phyloP scores from a whole-genome alignment of 805 yeast species.

The Sugiyamaella qingdaonensis region DNA sequence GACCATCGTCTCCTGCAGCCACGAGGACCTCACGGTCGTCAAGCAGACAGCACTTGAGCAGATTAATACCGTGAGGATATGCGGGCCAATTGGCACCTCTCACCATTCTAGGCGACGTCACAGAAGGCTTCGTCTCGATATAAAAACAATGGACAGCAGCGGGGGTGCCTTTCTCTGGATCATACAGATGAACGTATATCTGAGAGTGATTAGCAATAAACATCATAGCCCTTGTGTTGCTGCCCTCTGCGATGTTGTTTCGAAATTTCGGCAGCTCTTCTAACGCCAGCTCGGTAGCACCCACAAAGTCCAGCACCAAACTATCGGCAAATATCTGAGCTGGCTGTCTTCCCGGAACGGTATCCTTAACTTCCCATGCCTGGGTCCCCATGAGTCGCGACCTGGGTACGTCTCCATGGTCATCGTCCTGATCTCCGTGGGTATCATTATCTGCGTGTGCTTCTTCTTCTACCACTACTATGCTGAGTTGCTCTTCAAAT shows the following conservation, averaged over 20 bases:
- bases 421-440: neutral
- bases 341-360: conserved; percentile 9
- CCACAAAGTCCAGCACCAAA: conserved; percentile 5
- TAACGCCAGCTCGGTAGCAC: conserved; percentile 2
- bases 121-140: conserved; percentile 42
- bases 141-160: conserved; percentile 20
- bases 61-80: conserved; percentile 56
- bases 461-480: neutral
- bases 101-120: conserved; percentile 41
- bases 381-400: neutral
- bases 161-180: conserved; percentile 17
- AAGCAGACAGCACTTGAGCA: conserved; percentile 33
- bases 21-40: conserved; percentile 42
- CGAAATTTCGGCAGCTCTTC: conserved; percentile 10
- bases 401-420: neutral
- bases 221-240: conserved; percentile 7
- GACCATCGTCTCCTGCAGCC: conserved; percentile 55
- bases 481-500: neutral
- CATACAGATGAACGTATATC: conserved; percentile 4
- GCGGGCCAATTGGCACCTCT: conserved; percentile 48
- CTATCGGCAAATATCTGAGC: conserved; percentile 6
- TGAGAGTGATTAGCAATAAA: conserved; percentile 8
- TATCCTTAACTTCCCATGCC: neutral
- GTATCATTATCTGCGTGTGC: neutral
- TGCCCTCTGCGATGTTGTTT: conserved; percentile 10